Base-by-base conservation (phyloP, 768 basidiomycete genomes). In the Amanita jacksonii region DNA sequence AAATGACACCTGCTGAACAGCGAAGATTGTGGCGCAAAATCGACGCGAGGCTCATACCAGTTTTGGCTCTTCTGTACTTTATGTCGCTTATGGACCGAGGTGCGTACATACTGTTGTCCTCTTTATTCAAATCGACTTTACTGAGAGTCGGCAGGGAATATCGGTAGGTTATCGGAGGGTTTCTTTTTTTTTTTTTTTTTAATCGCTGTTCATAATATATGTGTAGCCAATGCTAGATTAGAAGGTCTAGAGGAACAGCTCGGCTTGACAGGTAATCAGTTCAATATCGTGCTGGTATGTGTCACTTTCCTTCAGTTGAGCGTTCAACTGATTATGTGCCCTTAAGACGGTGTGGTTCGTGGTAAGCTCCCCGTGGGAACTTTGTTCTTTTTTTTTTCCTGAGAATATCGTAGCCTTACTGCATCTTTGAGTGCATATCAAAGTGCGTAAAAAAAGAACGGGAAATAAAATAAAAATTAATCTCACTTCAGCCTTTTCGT, bases 281-380 rank as follows among this genome's bases (percentile, higher is more conserved):
- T 80, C 49, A 83, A 83, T 48, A 74, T 81, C 30, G 79, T 79
- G 0, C 56, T 85, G 55, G 81, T 82, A 36, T 12, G 66, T 3
- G 19, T 13, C 18, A 3, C 39, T 46, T 34, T n/a, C 19, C 15
- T 8, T 19, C 13, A 23, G 12, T 39, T 28, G 38, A 35, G 18
- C 20, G 24, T 38, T 25, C 18, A 31, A 33, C 9, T 32, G 28
- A 13, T 20, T 22, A n/a, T 43, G 15, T 16, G 43, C 22, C 35
- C 7, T 20, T 6, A 41, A 83, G 80, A 81, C 79, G 0, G 77
- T 79, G 74, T 85, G 72, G 52, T 83, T 82, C 55, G 72, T 85
- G 32, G 81, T 82, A 52, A 43, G 77, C 59, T 1, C 9, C 13
- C 13, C 20, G 27, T 18, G 43, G 15, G 8, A 13, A 13, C 8